A percentile compares a stretch with the other conserved stretches of the same genome.
Conservation (phyloP, 257 asterid genomes). For the Fraxinus pennsylvanica region DNA sequence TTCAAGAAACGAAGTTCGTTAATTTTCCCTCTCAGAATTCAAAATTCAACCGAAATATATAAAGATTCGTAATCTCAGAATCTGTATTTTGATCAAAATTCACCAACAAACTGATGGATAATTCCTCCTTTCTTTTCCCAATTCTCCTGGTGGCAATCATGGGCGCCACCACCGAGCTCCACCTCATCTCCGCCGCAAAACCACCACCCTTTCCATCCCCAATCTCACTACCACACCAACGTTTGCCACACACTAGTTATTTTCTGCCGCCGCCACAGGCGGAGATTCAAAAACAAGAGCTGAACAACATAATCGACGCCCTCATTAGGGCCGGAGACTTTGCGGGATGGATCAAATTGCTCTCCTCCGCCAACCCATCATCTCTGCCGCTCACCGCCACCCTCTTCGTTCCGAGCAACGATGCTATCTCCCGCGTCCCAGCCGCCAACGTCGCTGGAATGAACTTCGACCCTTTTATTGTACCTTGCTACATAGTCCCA, state of each 20-base stretch:
- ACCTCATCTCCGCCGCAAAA: slow-evolving; percentile 17
- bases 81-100: too few species aligned
- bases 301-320: slow-evolving; percentile 52
- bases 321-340: slow-evolving; percentile 56
- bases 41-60: neutral
- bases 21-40: neutral
- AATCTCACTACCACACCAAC: slow-evolving; percentile 16
- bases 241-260: slow-evolving; percentile 4
- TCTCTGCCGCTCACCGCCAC: slow-evolving; percentile 62
- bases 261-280: slow-evolving; percentile 22
- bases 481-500: slow-evolving; percentile 65
- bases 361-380: slow-evolving; percentile 49
- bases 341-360: slow-evolving; percentile 58
- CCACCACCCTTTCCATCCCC: neutral
- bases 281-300: slow-evolving; percentile 37
- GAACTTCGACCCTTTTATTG: slow-evolving; percentile 43
- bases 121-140: slow-evolving; percentile 9
- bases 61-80: too few species aligned
- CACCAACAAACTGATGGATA: too few species aligned
- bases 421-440: slow-evolving; percentile 45
- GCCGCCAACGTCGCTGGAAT: slow-evolving; percentile 22
- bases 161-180: slow-evolving; percentile 24
- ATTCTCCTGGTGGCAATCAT: slow-evolving; percentile 26
- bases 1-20: neutral
- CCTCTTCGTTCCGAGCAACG: slow-evolving; percentile 59